Base-by-base conservation (phyloP, 306 rosid species). In the Ammopiptanthus mongolicus region DNA sequence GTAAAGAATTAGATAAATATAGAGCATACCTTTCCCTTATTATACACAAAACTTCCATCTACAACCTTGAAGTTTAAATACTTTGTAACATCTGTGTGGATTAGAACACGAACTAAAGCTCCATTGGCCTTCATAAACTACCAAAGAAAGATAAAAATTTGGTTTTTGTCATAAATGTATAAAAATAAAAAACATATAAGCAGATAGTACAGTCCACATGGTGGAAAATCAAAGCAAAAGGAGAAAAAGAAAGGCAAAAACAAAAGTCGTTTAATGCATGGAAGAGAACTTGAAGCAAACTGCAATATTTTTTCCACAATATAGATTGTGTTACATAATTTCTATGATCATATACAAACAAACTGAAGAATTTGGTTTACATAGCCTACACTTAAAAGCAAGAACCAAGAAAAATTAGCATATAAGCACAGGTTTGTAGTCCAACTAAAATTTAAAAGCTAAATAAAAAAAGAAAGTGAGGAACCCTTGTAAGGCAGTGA, bases 121-220 rank as follows among this genome's bases (percentile, higher is more conserved):
- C 92, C 97, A 73, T 91, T 91, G 36, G 94, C 97, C 97, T 89
- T 91, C 94, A 89, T 91, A 86, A 91, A 91, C 97, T 91, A 61
- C 63, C 65, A 58, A 51, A 18, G 42, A 50, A 23, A 10, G n/a
- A 65, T 64, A 28, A 66, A 80, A 79, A 70, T 46, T 48, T 64
- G 58, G 52, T 34, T 69, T 69, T 65, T 4, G 41, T 69, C 53
- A 36, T 36, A 61, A 34, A 78, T 56, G 21, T 36, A 62, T 62
- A 0, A 33, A 47, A 62, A 46, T 66, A 11, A 44, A 62, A 65
- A 65, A 64, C 17, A 33, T 25, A 17, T 2, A 69, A 29, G 52
- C 29, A 62, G 3, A 36, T n/a, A 59, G 31, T 39, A 23, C 0
- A 69, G 53, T 51, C 55, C 53, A 63, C 22, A 19, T 61, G 57